Evolutionary conservation across 2,329 filamentous ascomycete genomes (phyloP).

Genomic region (Monilinia vaccinii-corymbosi): DNA sequence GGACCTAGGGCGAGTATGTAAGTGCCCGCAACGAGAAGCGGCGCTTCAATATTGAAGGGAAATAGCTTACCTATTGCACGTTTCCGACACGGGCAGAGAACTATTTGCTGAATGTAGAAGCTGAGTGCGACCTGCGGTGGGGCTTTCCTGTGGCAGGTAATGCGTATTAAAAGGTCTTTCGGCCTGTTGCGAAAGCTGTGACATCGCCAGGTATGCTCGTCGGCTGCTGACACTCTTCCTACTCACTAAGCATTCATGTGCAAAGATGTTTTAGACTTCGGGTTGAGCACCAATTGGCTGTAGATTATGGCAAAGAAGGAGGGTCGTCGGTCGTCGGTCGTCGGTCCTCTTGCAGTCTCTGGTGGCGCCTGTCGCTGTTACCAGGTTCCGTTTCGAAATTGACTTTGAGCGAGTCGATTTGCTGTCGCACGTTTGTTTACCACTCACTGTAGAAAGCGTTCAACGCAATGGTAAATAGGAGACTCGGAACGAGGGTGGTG

Average conservation of each 20-base stretch:
- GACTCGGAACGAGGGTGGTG: slow-evolving; percentile 2
- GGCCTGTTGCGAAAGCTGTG: slow-evolving; percentile 23
- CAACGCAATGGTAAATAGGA: slow-evolving; percentile 18
- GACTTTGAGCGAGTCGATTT: slow-evolving; percentile 21
- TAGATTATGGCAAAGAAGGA: slow-evolving; percentile 11
- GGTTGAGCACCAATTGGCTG: slow-evolving; percentile 15
- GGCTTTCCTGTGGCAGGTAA: slow-evolving; percentile 22
- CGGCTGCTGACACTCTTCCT: slow-evolving; percentile 20
- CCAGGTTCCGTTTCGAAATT: slow-evolving; percentile 25
- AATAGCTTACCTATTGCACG: slow-evolving; percentile 23
- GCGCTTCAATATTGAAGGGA: slow-evolving; percentile 9
- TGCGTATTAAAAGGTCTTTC: slow-evolving; percentile 24
- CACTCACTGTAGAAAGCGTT: slow-evolving; percentile 11
- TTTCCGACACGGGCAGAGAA: slow-evolving; percentile 19
- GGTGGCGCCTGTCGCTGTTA: slow-evolving; percentile 16
- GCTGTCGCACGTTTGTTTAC: slow-evolving; percentile 27
- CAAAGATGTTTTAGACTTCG: slow-evolving; percentile 13
- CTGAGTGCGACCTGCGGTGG: slow-evolving; percentile 23
- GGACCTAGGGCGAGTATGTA: slow-evolving; percentile 23
- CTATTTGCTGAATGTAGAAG: slow-evolving; percentile 21
- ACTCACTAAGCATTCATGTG: slow-evolving; percentile 15
- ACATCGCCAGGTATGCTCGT: slow-evolving; percentile 8
- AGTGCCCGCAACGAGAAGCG: slow-evolving; percentile 11
- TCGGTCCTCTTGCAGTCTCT: slow-evolving; percentile 9
- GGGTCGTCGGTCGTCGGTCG: slow-evolving; percentile 7